Base-by-base conservation (phyloP, 202 grass and related monocot genomes). In the Cymbopogon flexuosus region DNA sequence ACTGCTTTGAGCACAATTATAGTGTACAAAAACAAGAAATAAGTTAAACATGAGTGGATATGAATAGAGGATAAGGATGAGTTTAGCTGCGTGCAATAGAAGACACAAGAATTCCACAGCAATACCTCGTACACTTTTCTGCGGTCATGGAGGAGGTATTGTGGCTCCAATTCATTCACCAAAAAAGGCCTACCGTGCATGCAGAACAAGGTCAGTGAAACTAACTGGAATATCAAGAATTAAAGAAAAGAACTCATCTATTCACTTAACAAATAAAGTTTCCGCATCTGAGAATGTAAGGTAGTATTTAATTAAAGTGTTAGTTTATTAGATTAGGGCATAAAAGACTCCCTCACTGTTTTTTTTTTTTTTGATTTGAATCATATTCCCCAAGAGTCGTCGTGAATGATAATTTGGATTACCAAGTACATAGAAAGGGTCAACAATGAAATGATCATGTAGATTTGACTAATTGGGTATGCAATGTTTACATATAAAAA, bases 121-220 rank as follows among this genome's bases (percentile, higher is more conserved):
- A 72, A 87, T 95, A 99, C 96, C 96, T 99, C 96, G 11, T 99
- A 99, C 58, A 99, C 96, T 88, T 99, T 99, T 80, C 96, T 93
- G 72, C 96, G 90, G 70, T 99, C 96, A 79, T 99, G 92, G 58
- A 99, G 92, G 75, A 99, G 96, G 73, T 91, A 85, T 73, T 99
- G 96, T 9, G 71, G 78, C 73, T 93, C 90, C 65, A 99, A 89
- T 90, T 96, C 96, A 87, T 99, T 99, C 79, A 99, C 90, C 88
- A 96, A 84, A 84, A 93, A 99, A 37, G 96, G 96, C 85, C 96
- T 99, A 79, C 65, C 71, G 75, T 78, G 70, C 40, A 82, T 37
- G 36, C 27, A 84, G 22, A 71, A 82, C 37, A 73, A 71, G 79
- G 73, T 65, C 23, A 39, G 76, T 72, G 65, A 85, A 67, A 78